Conservation (phyloP, 768 basidiomycete species). For the Tricholoma sp. region DNA sequence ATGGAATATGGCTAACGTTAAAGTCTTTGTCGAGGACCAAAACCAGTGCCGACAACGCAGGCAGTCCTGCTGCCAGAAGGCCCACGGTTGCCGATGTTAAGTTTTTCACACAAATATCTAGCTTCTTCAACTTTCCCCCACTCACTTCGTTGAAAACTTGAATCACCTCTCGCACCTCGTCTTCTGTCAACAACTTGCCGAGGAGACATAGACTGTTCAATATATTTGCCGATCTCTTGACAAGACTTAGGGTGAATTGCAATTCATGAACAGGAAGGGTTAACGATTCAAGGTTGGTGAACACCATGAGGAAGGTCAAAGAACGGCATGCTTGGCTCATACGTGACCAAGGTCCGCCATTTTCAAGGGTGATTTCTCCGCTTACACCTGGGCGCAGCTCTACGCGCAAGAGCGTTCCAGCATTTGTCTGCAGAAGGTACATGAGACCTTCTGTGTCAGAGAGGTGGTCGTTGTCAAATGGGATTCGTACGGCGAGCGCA, state of each 20-base stretch:
- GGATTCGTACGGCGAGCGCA: slow-evolving; percentile 16
- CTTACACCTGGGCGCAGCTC: slow-evolving; percentile 13
- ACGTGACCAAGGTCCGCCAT: slow-evolving; percentile 3
- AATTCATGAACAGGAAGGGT: slow-evolving; percentile 18
- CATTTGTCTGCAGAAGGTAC: slow-evolving; percentile 16
- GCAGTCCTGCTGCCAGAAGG: slow-evolving; percentile 18
- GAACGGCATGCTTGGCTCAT: slow-evolving; percentile 4
- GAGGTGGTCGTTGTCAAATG: slow-evolving; percentile 18
- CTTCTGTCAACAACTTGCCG: slow-evolving; percentile 16
- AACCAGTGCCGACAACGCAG: slow-evolving; percentile 17
- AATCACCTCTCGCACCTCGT: slow-evolving; percentile 21
- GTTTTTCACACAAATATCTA: slow-evolving; percentile 3
- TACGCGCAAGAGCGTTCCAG: slow-evolving; percentile 17
- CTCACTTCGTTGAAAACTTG: slow-evolving; percentile 13
- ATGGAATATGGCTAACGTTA: too few relatives aligned
- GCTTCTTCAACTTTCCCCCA: background rate
- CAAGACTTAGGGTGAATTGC: slow-evolving; percentile 14
- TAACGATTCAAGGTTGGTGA: slow-evolving; percentile 16
- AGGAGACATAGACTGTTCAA: slow-evolving; percentile 20
- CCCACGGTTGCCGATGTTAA: slow-evolving; percentile 15
- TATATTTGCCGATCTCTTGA: slow-evolving; percentile 21
- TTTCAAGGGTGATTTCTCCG: background rate
- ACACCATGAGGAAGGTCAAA: background rate
- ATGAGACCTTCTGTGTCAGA: slow-evolving; percentile 20
- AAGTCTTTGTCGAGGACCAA: slow-evolving; percentile 11